Percentiles rank a stretch among this genome's conserved stretches.
Evolutionary conservation across 1,139 yeast species (phyloP).

Genomic region (Geotrichum candidum): DNA sequence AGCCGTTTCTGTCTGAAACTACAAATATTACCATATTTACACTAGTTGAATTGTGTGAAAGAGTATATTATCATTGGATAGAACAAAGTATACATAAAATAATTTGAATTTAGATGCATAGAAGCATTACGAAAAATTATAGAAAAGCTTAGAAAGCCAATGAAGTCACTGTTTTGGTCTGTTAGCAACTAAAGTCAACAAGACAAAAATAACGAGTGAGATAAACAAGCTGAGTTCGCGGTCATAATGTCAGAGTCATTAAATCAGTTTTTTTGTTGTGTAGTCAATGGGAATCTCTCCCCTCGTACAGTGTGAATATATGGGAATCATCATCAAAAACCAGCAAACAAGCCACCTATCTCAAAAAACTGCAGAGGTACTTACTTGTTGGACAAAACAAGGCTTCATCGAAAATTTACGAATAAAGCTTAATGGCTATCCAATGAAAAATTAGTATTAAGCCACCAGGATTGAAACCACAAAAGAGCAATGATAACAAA

Average conservation of each 20-base stretch:
- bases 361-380: not conserved
- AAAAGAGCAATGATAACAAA: not conserved
- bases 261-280: conserved; percentile 18
- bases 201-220: not conserved
- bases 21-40: not conserved
- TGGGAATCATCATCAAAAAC: conserved; percentile 15
- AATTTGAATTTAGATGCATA: not conserved
- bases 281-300: conserved; percentile 17
- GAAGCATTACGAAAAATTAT: not conserved
- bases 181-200: not conserved
- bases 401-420: not conserved
- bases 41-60: not conserved
- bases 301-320: conserved; percentile 21
- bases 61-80: not conserved
- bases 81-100: not conserved
- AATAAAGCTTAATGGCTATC: not conserved
- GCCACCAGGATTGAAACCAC: not conserved
- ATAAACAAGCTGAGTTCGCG: not conserved
- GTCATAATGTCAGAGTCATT: conserved; percentile 18
- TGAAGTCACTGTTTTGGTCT: not conserved
- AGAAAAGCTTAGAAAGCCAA: not conserved
- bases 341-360: not conserved
- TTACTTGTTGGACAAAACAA: not conserved
- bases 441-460: not conserved
- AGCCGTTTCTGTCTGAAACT: not conserved